Evolutionary conservation across 306 rosid species (phyloP), one percentile per base, ranked within the genome.

Genomic region (Cicer arietinum): DNA sequence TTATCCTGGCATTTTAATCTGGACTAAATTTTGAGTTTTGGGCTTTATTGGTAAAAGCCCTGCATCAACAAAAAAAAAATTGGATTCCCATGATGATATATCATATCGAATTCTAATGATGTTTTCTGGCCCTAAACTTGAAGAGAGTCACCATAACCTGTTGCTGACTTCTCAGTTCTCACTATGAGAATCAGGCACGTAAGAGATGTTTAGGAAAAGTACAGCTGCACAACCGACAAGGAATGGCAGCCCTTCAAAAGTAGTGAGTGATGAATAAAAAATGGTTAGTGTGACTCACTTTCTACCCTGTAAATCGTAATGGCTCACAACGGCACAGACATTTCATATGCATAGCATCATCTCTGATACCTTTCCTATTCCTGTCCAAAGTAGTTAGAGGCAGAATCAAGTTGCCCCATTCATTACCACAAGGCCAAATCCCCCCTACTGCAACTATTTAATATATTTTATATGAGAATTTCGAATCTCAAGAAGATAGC

Each of bases 351-450:
- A 52, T 41, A 8, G 57, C 46, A 45, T 39, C 71, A 52, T 14
- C 51, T 53, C 13, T 42, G 35, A 52, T 56, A 72, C 67, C 67
- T 72, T 59, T 60, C 67, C 68, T 14, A 57, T 51, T 53, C 67
- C 51, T 67, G 75, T 37, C 58, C 62, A 43, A 41, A 69, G 48
- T 17, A 68, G 4, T 66, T 25, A 52, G 43, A 39, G 46, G 17
- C 39, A 65, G 67, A 44, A 53, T 65, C 67, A 67, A 48, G 48
- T 67, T 67, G 30, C 51, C 69, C 30, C 69, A 22, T 45, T 67
- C 67, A 22, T 22, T 20, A 48, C 42, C 14, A 18, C 51, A 50
- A 39, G 30, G 8, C 46, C 57, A 51, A 40, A 53, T 64, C 37
- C 51, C 57, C 30, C 54, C 7, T 66, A 65, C 13, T 54, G 18